Evolutionary conservation across 805 yeast genomes (phyloP), one percentile per base, ranked within the genome.

Genomic region (Saccharomyces kudriavzevii): DNA sequence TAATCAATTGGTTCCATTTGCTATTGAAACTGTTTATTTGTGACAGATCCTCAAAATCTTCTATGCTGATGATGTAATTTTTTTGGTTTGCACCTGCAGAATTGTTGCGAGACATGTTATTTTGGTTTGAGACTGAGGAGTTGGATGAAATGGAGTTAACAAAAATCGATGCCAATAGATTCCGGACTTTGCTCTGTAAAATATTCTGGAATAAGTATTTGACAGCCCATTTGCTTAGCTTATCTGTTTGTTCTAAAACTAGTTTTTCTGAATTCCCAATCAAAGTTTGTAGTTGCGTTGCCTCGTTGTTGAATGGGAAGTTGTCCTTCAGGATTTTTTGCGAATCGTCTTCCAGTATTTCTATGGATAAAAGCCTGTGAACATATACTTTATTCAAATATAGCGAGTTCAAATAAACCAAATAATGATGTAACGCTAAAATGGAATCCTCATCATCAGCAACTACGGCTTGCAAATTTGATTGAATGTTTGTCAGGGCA

Each of bases 321-420:
- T 68, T 74, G 22, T 68, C 69, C 3, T 55, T 55, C 24, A 75
- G 31, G n/a, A 70, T 51, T n/a, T 51, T 63, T 17, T 35, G 43
- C 4, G 65, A 60, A 46, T 67, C 67, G 46, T 70, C 70, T 20
- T 59, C 60, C 14, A 72, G 48, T 13, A 72, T 56, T 52, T 71
- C 72, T 14, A 58, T 56, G 3, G 60, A 70, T 9, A 83, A 59
- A 40, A 88, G 69, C 54, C 79, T 81, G 11, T 70, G 66, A 31
- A 87, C 74, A 62, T 88, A 87, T 6, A 73, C 75, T 24, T 79
- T 76, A 25, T 87, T 83, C 46, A 84, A 70, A 10, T 85, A 81
- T 4, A 90, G 73, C 1, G 95, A 84, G 68, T 92, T 91, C 55
- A 90, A 72, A 54, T 85, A 80, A 1, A 87, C 72, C 45, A 89